phyloP scores from a whole-genome alignment of 768 basidiomycete species.

The Tephrocybe sp. region DNA sequence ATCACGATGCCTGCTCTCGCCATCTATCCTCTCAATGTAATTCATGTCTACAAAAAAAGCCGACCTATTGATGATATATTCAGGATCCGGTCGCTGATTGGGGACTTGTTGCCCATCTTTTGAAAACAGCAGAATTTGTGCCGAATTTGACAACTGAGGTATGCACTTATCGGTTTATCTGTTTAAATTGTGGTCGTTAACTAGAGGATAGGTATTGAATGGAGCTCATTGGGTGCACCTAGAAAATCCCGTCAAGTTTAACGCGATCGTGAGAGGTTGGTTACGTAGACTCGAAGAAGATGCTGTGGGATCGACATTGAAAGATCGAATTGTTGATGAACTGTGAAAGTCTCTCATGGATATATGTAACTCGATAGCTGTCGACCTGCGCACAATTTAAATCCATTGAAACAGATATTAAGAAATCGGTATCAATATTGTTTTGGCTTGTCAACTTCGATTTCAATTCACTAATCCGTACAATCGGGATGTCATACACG shows the following conservation, averaged over 20 bases:
- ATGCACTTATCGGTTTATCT: not conserved
- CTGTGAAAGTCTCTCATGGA: not conserved
- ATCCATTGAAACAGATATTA: too few relatives aligned
- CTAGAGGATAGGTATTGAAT: not conserved
- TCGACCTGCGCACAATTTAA: not conserved
- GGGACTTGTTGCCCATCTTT: slow-evolving; percentile 26
- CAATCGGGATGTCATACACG: too few relatives aligned
- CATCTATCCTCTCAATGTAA: slow-evolving; percentile 37
- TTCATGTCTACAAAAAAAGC: too few relatives aligned
- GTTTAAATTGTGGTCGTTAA: not conserved
- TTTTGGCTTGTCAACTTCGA: too few relatives aligned
- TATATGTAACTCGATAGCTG: not conserved
- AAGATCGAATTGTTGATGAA: slow-evolving; percentile 5
- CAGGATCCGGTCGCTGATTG: slow-evolving; percentile 53
- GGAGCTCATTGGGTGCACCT: slow-evolving; percentile 17
- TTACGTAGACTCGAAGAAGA: slow-evolving; percentile 1
- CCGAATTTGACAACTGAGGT: slow-evolving; percentile 41
- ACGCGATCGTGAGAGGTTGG: slow-evolving; percentile 11
- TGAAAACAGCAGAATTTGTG: slow-evolving; percentile 36
- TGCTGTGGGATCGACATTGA: not conserved
- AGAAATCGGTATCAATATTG: too few relatives aligned
- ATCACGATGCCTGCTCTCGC: slow-evolving; percentile 43
- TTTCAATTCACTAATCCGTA: too few relatives aligned
- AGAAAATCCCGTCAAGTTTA: slow-evolving; percentile 11
- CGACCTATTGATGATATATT: too few relatives aligned